Conservation (phyloP, 176 grass and related monocot species). For the Poa annua region DNA sequence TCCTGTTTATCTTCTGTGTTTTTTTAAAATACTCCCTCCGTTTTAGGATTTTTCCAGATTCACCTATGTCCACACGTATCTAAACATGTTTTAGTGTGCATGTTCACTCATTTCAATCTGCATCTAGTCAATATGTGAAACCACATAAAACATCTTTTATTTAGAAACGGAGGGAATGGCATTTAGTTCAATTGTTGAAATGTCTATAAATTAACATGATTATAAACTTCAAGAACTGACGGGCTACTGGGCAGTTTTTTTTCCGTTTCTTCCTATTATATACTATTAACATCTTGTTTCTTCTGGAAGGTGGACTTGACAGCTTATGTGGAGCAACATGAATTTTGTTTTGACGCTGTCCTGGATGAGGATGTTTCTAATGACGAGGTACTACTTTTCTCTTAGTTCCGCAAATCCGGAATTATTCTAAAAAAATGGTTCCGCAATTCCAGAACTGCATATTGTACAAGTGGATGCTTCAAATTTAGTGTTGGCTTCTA, state of each 20-base stretch:
- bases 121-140: no score
- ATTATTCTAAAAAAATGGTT: neutral
- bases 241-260: neutral
- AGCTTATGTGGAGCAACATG: constrained; percentile 94
- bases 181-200: constrained; percentile 23
- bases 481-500: constrained; percentile 2
- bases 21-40: neutral
- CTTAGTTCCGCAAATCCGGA: constrained; percentile 3
- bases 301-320: constrained; percentile 89
- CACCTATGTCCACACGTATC: no score
- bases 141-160: no score
- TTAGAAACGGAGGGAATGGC: no score
- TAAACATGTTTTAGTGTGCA: no score
- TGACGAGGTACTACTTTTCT: constrained; percentile 77
- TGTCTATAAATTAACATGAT: constrained; percentile 3
- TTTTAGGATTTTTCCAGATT: no score
- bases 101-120: no score
- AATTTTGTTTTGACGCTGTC: constrained; percentile 98
- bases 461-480: neutral
- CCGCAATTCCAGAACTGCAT: neutral
- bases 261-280: constrained; percentile 1
- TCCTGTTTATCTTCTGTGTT: constrained; percentile 20
- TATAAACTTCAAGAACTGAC: constrained; percentile 25
- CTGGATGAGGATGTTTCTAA: constrained; percentile 89
- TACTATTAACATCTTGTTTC: constrained; percentile 51